A percentile compares a stretch with the other conserved stretches of the same genome.
These are phyloP conservation scores for Diacronema lutheri DNA, from an alignment of 78 protist species.

Conservation along the genomic window DNA sequence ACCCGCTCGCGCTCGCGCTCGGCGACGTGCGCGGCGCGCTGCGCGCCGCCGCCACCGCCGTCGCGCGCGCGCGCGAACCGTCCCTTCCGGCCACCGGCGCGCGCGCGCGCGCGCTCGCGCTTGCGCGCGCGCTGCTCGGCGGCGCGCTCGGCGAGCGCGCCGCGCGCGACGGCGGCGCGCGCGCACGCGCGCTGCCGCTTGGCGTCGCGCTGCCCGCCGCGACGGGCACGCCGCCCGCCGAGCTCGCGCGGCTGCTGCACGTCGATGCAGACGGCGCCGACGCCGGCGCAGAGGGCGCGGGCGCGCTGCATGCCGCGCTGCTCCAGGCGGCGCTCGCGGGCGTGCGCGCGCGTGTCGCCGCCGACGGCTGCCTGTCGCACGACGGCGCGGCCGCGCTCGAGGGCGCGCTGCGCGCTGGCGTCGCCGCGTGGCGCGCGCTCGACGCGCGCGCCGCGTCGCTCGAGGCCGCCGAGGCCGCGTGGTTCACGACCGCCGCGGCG, in stretches of 20 bases:
- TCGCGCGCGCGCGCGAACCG: not conserved
- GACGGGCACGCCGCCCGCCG: too few relatives aligned
- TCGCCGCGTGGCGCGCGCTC: too few relatives aligned
- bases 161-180: too few relatives aligned
- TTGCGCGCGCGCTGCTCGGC: not conserved
- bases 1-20: not conserved
- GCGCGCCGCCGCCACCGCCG: not conserved
- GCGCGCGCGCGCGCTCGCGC: not conserved
- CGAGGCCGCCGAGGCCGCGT: too few relatives aligned
- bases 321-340: not conserved
- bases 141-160: not conserved
- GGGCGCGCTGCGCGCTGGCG: too few relatives aligned
- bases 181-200: too few relatives aligned
- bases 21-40: not conserved
- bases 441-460: too few relatives aligned
- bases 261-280: not conserved
- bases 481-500: too few relatives aligned
- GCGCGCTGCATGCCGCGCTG: not conserved
- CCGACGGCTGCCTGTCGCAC: not conserved
- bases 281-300: too few relatives aligned
- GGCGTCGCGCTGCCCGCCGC: too few relatives aligned
- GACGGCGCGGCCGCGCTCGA: too few relatives aligned
- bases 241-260: too few relatives aligned
- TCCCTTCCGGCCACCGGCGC: not conserved
- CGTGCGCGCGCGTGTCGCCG: not conserved